Evolutionary conservation across 208 protist species (phyloP).

Genomic region (Trypanosoma caninum): DNA sequence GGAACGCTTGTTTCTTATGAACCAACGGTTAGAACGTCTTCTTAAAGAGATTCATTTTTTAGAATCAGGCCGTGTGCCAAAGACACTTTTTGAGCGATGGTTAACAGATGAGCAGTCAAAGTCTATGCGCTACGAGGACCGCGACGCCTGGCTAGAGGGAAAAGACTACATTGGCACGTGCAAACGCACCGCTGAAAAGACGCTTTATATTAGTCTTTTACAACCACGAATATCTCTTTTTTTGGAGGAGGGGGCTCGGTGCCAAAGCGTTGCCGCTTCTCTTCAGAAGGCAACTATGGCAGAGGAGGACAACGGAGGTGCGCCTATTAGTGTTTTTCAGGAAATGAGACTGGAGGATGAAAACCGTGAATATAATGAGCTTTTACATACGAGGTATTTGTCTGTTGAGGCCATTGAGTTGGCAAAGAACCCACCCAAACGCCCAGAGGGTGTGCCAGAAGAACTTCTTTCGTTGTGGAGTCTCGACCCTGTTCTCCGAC

Average conservation of each 20-base stretch:
- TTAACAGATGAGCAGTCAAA: slow-evolving; percentile 76
- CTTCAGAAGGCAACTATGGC: not conserved
- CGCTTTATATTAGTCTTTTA: slow-evolving; percentile 45
- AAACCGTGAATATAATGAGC: slow-evolving; percentile 59
- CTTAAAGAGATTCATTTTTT: slow-evolving; percentile 84
- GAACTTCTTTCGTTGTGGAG: slow-evolving; percentile 85
- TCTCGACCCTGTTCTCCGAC: slow-evolving; percentile 57
- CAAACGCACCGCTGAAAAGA: slow-evolving; percentile 11
- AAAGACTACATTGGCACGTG: slow-evolving; percentile 53
- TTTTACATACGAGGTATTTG: slow-evolving; percentile 68
- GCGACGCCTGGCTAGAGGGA: slow-evolving; percentile 75
- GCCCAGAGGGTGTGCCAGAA: slow-evolving; percentile 54
- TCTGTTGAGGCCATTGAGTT: slow-evolving; percentile 68
- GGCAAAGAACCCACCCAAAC: slow-evolving; percentile 44
- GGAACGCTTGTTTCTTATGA: slow-evolving; percentile 70
- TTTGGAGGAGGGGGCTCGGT: slow-evolving; percentile 17
- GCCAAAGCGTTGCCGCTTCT: not conserved
- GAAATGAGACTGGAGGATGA: slow-evolving; percentile 88
- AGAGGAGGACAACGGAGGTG: slow-evolving; percentile 60
- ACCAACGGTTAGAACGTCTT: slow-evolving; percentile 72
- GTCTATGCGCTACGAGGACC: slow-evolving; percentile 77
- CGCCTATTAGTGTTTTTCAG: slow-evolving; percentile 81
- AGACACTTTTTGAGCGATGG: slow-evolving; percentile 80
- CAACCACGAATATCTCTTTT: slow-evolving; percentile 36
- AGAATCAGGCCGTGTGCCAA: slow-evolving; percentile 75